Evolutionary conservation across 2,329 filamentous ascomycete species (phyloP), one percentile per base, ranked within the genome.

Genomic region (Calonectria hawksworthii): DNA sequence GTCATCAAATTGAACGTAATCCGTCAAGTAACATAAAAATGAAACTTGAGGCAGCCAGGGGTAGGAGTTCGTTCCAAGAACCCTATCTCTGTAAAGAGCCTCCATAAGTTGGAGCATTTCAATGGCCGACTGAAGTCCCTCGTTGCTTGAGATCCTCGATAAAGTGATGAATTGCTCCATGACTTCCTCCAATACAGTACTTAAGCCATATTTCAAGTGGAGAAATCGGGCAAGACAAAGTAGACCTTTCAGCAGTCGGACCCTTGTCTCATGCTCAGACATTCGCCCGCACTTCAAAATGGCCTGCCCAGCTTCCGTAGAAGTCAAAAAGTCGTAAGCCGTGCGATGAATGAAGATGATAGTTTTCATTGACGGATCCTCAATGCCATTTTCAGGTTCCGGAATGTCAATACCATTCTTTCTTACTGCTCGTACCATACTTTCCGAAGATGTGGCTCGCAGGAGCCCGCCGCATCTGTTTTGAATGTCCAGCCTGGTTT

Each of bases 321-420:
- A 67, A 1, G 10, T 34, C 4, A 77, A n/a, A 26, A 76, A 77
- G 7, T 77, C 74, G n/a, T 75, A 47, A n/a, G 72, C 74, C 1
- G 76, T 76, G 18, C 76, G 52, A 2, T 77, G 74, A 9, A 77
- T 66, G 14, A 76, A 76, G 14, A 0, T 8, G 0, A 76, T 63
- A 0, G 38, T 5, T 7, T 34, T 47, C 1, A 64, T 52, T 18
- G 61, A 23, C 30, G 9, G 21, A 51, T 63, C 30, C 1, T 61
- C 52, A 21, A 59, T 26, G 13, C 23, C 21, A 28, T 69, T 28
- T 18, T 41, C 38, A 2, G 11, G 34, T 2, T 16, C 23, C 9
- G 44, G n/a, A 30, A 64, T 26, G 0, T 47, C 69, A 44, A 68
- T 10, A 2, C 23, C 21, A 36, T 54, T 47, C 10, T 18, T 38